phyloP scores from a whole-genome alignment of 1,284 basidiomycete species.

The Malassezia caprae region DNA sequence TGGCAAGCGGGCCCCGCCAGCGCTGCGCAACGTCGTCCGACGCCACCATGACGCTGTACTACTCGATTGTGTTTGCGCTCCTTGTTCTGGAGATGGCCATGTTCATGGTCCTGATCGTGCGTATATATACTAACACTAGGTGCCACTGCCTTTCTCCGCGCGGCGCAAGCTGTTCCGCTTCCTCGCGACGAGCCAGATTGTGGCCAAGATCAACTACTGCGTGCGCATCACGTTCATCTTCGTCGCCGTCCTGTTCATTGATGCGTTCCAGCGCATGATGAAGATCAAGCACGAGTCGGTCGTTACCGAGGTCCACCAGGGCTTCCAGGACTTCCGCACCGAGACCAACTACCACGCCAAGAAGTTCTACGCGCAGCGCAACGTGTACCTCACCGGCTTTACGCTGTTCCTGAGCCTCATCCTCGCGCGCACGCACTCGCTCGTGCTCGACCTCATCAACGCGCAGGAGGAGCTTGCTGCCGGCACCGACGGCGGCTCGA shows the following conservation, averaged over 20 bases:
- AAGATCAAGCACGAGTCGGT: slow-evolving; percentile 69
- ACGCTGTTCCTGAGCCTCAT: slow-evolving; percentile 73
- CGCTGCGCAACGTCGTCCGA: no score
- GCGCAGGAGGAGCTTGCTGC: slow-evolving; percentile 68
- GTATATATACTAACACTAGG: slow-evolving; percentile 11
- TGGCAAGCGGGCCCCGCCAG: not conserved
- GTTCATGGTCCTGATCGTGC: slow-evolving; percentile 43
- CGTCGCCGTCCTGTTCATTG: slow-evolving; percentile 67
- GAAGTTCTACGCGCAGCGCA: slow-evolving; percentile 66
- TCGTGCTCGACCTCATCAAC: slow-evolving; percentile 79
- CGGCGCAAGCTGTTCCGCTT: slow-evolving; percentile 66
- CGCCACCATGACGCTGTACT: slow-evolving; percentile 42
- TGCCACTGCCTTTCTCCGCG: slow-evolving; percentile 65
- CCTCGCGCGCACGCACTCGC: slow-evolving; percentile 80
- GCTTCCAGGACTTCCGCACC: slow-evolving; percentile 60
- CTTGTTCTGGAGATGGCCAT: slow-evolving; percentile 45
- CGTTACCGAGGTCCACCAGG: slow-evolving; percentile 58
- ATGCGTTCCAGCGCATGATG: slow-evolving; percentile 86
- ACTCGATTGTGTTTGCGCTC: slow-evolving; percentile 44
- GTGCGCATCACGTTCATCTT: slow-evolving; percentile 92
- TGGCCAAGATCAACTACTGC: slow-evolving; percentile 56
- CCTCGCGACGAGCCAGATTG: slow-evolving; percentile 53
- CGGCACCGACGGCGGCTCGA: slow-evolving; percentile 22
- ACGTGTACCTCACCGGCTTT: slow-evolving; percentile 67
- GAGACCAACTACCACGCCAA: slow-evolving; percentile 78